These are phyloP conservation scores for Aspergillus fructus DNA, from an alignment of 2,329 filamentous ascomycete species.

Conservation along the genomic window DNA sequence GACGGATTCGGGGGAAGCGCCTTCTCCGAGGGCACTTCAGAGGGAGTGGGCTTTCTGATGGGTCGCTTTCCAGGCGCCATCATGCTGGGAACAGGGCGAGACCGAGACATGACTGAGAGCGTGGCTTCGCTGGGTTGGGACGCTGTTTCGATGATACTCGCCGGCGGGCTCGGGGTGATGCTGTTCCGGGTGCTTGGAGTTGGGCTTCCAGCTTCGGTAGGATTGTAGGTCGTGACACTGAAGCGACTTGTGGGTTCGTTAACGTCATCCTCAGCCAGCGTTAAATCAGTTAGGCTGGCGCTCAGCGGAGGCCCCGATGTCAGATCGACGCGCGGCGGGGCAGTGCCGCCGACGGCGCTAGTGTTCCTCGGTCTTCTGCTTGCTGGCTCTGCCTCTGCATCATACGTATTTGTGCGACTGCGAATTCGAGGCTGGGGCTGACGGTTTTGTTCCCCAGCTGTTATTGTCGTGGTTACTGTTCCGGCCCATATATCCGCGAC, in stretches of 20 bases:
- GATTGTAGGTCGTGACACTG: conserved; percentile 63
- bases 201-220: conserved; percentile 48
- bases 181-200: conserved; percentile 25
- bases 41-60: conserved; percentile 45
- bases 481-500: conserved; percentile 22
- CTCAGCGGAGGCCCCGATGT: conserved; percentile 28
- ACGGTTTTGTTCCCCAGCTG: conserved; percentile 22
- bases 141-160: conserved; percentile 28
- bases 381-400: conserved; percentile 19
- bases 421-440: conserved; percentile 19
- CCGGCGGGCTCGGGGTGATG: conserved; percentile 31
- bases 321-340: conserved; percentile 25
- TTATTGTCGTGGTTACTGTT: conserved; percentile 36
- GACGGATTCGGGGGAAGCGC: conserved; percentile 57
- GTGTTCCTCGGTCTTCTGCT: conserved; percentile 1
- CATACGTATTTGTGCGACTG: conserved; percentile 30
- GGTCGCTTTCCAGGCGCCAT: conserved; percentile 34
- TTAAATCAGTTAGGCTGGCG: conserved; percentile 33
- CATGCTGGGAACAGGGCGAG: conserved; percentile 37
- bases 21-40: conserved; percentile 25
- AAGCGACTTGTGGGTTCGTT: conserved; percentile 60
- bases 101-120: conserved; percentile 41
- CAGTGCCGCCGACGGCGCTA: conserved; percentile 14
- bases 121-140: conserved; percentile 33
- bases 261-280: conserved; percentile 33